These are phyloP conservation scores for Solanum chaucha DNA, from an alignment of 257 asterid species.

Conservation along the genomic window DNA sequence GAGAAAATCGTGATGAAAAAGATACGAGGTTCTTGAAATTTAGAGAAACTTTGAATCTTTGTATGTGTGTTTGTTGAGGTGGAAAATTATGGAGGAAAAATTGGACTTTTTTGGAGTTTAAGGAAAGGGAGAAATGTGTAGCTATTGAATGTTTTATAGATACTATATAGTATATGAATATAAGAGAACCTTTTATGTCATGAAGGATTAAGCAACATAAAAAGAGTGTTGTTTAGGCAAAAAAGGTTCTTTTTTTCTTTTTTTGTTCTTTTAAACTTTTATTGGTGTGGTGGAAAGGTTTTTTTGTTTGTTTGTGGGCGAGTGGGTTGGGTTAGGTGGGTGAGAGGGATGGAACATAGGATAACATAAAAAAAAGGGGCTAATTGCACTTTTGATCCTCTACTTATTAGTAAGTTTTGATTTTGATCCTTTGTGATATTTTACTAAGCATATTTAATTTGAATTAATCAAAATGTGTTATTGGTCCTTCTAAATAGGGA, in stretches of 20 bases:
- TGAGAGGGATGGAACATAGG: neutral
- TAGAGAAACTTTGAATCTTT: neutral
- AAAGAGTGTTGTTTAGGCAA: conserved; percentile 1
- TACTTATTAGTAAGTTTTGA: neutral
- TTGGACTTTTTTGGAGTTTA: neutral
- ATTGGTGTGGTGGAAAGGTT: neutral
- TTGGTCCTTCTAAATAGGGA: neutral
- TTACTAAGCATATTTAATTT: neutral
- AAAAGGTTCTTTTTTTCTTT: neutral
- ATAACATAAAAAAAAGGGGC: neutral
- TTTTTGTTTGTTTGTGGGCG: neutral
- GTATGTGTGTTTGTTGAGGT: neutral
- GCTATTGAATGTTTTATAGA: neutral
- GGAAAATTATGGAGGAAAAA: neutral
- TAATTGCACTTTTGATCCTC: neutral
- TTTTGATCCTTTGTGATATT: neutral
- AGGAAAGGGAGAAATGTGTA: neutral
- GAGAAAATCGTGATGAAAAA: neutral
- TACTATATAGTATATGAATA: neutral
- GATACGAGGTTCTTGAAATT: neutral
- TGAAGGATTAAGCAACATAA: neutral
- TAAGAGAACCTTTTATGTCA: neutral
- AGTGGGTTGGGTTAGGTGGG: neutral
- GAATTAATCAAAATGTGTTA: neutral
- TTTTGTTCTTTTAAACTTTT: neutral